Evolutionary conservation across 2,329 filamentous ascomycete genomes (phyloP).

Genomic region (Xenoacremonium recifei): DNA sequence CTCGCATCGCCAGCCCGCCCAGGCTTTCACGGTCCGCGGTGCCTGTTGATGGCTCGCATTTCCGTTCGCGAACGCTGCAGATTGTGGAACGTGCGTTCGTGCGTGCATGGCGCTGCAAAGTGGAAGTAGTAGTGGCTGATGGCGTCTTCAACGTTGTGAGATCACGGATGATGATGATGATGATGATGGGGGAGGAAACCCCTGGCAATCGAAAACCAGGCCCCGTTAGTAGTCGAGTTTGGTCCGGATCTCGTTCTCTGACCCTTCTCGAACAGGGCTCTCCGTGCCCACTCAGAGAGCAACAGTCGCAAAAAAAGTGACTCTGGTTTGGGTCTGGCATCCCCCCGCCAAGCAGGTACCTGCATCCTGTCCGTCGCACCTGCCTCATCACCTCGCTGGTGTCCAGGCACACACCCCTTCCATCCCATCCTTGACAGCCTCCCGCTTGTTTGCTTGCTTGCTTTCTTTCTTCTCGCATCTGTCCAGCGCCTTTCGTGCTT

Average conservation of each 20-base stretch:
- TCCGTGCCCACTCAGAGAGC: too few species aligned
- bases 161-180: too few species aligned
- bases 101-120: background rate
- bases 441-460: background rate
- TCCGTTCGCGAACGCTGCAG: background rate
- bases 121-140: background rate
- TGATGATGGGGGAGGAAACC: background rate
- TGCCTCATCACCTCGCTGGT: too few species aligned
- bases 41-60: background rate
- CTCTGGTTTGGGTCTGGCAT: too few species aligned
- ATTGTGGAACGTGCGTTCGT: background rate
- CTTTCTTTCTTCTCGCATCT: constrained; percentile 5
- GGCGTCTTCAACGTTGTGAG: background rate
- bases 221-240: background rate
- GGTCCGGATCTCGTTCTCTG: background rate
- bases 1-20: constrained; percentile 1
- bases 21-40: background rate
- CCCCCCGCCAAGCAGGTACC: too few species aligned
- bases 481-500: constrained; percentile 3
- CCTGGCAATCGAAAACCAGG: background rate
- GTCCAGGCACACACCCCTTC: background rate
- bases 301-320: too few species aligned
- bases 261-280: background rate
- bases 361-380: too few species aligned
- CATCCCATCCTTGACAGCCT: background rate